Conservation (phyloP, 2,329 filamentous ascomycete genomes). For the Penicillium decumbens region DNA sequence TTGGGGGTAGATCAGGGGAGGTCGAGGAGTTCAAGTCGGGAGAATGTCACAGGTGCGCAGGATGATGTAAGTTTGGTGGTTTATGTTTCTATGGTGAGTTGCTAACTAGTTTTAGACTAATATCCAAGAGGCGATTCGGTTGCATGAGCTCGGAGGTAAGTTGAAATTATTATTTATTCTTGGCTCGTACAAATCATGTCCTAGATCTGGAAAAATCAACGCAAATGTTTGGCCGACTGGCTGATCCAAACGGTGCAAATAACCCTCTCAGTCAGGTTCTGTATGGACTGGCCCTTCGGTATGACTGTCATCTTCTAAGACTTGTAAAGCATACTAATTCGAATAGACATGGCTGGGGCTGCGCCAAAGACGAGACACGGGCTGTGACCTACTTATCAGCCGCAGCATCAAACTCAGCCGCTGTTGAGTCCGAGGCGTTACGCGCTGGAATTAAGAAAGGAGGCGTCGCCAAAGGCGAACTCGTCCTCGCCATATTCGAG, state of each 20-base stretch:
- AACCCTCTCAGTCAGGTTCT: constrained; percentile 94
- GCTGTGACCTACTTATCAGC: constrained; percentile 81
- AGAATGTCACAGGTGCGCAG: constrained; percentile 27
- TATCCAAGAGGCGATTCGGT: constrained; percentile 90
- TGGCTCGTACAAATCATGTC: neutral
- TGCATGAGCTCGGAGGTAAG: constrained; percentile 74
- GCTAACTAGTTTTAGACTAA: constrained; percentile 43
- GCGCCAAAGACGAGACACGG: constrained; percentile 62
- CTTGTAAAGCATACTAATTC: constrained; percentile 14
- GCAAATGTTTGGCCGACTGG: constrained; percentile 75
- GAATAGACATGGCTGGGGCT: constrained; percentile 86
- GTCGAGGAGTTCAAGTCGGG: constrained; percentile 34
- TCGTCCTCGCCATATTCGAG: constrained; percentile 95
- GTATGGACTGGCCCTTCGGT: constrained; percentile 87
- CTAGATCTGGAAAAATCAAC: constrained; percentile 71
- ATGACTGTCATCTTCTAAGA: constrained; percentile 27
- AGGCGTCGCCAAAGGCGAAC: constrained; percentile 89
- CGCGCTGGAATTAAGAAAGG: constrained; percentile 86
- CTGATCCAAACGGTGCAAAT: constrained; percentile 77
- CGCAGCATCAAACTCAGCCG: constrained; percentile 84
- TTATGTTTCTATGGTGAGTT: neutral
- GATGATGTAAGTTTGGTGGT: constrained; percentile 33
- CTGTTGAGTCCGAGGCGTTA: constrained; percentile 79
- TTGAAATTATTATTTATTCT: constrained; percentile 1
- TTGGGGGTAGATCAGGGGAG: constrained; percentile 12